Percentiles rank a stretch among this genome's conserved stretches.
Conservation (phyloP, 1,284 basidiomycete species). For the Sanghuangporus sanghuang region DNA sequence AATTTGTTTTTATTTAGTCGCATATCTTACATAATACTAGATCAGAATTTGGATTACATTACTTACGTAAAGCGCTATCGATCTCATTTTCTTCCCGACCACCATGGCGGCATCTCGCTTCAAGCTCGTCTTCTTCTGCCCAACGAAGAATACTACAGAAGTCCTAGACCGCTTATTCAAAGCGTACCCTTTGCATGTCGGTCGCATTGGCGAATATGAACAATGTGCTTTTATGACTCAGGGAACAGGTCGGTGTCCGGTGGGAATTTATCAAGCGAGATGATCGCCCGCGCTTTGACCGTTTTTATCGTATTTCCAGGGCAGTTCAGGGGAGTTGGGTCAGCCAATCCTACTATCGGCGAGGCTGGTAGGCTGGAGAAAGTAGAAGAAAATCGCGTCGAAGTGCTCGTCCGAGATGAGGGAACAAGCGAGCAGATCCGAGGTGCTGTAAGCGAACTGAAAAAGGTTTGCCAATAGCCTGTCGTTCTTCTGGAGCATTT, state of each 20-base stretch:
- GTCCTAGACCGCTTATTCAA: constrained; percentile 42
- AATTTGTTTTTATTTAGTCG: too few species aligned
- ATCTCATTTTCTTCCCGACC: neutral
- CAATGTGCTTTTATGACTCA: constrained; percentile 46
- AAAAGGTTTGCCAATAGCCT: constrained; percentile 33
- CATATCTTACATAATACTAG: too few species aligned
- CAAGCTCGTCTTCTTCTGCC: constrained; percentile 47
- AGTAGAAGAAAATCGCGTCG: constrained; percentile 51
- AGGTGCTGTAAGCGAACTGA: constrained; percentile 39
- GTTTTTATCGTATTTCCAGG: constrained; percentile 27
- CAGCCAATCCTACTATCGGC: constrained; percentile 43
- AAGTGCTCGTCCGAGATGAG: constrained; percentile 42
- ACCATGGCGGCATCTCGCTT: constrained; percentile 24
- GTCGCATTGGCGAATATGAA: constrained; percentile 46
- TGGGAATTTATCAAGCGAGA: neutral
- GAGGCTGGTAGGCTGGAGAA: constrained; percentile 36
- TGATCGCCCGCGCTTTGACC: neutral
- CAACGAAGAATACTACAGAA: constrained; percentile 32
- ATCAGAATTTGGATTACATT: too few species aligned
- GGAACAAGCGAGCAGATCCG: constrained; percentile 33
- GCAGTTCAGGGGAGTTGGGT: constrained; percentile 40
- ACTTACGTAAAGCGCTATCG: too few species aligned
- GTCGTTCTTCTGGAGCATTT: neutral
- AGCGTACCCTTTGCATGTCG: constrained; percentile 38
- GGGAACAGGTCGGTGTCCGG: constrained; percentile 37